Conservation (phyloP, 2,329 filamentous ascomycete genomes). For the Metarhizium robertsii region DNA sequence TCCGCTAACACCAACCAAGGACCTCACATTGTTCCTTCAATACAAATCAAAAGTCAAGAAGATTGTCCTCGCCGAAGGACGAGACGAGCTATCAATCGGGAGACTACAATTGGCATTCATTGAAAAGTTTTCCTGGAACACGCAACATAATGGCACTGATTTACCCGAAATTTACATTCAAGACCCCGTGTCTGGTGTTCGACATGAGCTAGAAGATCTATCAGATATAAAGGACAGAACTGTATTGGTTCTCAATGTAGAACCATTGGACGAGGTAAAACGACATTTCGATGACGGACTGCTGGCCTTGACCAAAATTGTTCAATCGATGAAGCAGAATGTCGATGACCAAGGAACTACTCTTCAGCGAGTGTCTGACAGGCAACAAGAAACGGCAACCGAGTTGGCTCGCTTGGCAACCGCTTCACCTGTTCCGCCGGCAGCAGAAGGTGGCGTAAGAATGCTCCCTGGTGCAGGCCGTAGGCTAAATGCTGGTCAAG, state of each 20-base stretch:
- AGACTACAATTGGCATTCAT: conserved; percentile 92
- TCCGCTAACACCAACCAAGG: conserved; percentile 60
- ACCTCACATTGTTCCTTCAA: conserved; percentile 87
- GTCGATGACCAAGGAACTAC: conserved; percentile 75
- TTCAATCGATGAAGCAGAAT: conserved; percentile 78
- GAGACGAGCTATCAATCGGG: conserved; percentile 75
- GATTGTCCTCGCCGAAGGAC: conserved; percentile 78
- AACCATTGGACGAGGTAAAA: conserved; percentile 91
- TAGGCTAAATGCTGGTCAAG: conserved; percentile 50
- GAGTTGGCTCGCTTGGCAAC: conserved; percentile 61
- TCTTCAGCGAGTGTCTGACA: conserved; percentile 79
- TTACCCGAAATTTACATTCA: conserved; percentile 97
- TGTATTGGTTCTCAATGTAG: conserved; percentile 89
- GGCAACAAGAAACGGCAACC: conserved; percentile 80
- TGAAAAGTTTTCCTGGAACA: conserved; percentile 99
- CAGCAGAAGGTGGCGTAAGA: conserved; percentile 30
- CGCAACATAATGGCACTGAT: conserved; percentile 84
- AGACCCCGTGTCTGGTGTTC: conserved; percentile 89
- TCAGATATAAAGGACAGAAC: conserved; percentile 89
- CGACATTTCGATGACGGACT: conserved; percentile 91
- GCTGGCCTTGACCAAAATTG: conserved; percentile 65
- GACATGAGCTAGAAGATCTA: conserved; percentile 91
- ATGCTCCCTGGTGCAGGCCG: conserved; percentile 21
- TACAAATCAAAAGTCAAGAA: conserved; percentile 98
- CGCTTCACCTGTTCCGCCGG: conserved; percentile 32